Conservation (phyloP, 257 asterid genomes). For the Osmanthus fragrans region DNA sequence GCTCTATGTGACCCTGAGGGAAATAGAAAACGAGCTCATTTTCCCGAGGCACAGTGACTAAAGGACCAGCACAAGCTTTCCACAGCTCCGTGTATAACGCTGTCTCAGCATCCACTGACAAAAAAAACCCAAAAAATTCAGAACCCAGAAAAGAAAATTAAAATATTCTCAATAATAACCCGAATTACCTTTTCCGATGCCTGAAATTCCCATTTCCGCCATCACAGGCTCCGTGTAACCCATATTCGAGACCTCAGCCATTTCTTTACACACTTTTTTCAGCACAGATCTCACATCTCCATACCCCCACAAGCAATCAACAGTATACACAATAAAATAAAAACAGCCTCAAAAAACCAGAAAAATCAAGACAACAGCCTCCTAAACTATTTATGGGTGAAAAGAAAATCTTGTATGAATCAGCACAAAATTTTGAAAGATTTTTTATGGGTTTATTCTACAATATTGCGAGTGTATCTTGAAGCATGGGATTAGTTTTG, state of each 20-base stretch:
- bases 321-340: background rate
- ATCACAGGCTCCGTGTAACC: slow-evolving; percentile 49
- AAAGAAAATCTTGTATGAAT: background rate
- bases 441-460: background rate
- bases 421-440: slow-evolving; percentile 16
- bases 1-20: slow-evolving; percentile 98
- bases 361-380: slow-evolving; percentile 15
- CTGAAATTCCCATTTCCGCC: slow-evolving; percentile 36
- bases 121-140: background rate
- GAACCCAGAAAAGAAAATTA: background rate
- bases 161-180: slow-evolving; percentile 1
- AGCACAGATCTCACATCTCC: slow-evolving; percentile 74
- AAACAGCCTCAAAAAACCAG: slow-evolving; percentile 14
- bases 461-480: slow-evolving; percentile 27
- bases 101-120: slow-evolving; percentile 64
- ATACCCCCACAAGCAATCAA: slow-evolving; percentile 13
- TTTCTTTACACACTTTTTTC: slow-evolving; percentile 28
- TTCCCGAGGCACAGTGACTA: slow-evolving; percentile 87
- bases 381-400: background rate
- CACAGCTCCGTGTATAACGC: slow-evolving; percentile 91
- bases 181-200: slow-evolving; percentile 44
- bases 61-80: slow-evolving; percentile 97
- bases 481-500: slow-evolving; percentile 37
- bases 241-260: slow-evolving; percentile 67
- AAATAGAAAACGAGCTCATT: slow-evolving; percentile 81